These are phyloP conservation scores for Kitagawia praeruptora DNA, from an alignment of 129 eudicot species.

Conservation along the genomic window DNA sequence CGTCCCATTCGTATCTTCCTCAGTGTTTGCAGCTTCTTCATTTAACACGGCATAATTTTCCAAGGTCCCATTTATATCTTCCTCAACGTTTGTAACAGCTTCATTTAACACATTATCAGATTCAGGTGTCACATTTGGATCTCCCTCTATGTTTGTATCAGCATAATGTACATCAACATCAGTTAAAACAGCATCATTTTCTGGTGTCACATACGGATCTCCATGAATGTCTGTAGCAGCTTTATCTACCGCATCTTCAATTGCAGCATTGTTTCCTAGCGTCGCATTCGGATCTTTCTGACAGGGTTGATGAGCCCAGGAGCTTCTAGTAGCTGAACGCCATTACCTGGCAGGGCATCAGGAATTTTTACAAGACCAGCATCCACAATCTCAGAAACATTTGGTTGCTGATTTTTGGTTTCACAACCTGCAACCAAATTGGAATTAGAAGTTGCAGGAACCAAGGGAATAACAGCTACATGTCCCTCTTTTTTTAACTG, in stretches of 20 bases:
- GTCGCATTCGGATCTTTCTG: conserved; percentile 10
- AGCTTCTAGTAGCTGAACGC: background rate
- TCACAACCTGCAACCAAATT: conserved; percentile 1
- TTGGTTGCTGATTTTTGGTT: conserved; percentile 17
- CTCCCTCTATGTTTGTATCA: background rate
- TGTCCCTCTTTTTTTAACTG: conserved; percentile 20
- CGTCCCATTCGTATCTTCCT: conserved; percentile 12
- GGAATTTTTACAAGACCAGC: background rate
- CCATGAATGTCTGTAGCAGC: background rate
- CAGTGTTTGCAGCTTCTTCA: conserved; percentile 1
- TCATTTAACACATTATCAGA: background rate
- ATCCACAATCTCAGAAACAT: conserved; percentile 19
- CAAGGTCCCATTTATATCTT: background rate
- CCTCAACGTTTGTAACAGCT: background rate
- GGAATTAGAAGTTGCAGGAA: conserved; percentile 8
- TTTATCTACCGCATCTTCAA: background rate
- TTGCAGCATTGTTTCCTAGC: conserved; percentile 15
- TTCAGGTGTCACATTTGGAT: background rate
- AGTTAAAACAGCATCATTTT: background rate
- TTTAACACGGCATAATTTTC: background rate
- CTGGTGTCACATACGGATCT: no score
- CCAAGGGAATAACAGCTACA: background rate
- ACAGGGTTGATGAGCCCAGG: background rate
- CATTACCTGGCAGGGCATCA: background rate
- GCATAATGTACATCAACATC: background rate